Conservation (phyloP, 768 basidiomycete species). For the Galerina sulciceps region DNA sequence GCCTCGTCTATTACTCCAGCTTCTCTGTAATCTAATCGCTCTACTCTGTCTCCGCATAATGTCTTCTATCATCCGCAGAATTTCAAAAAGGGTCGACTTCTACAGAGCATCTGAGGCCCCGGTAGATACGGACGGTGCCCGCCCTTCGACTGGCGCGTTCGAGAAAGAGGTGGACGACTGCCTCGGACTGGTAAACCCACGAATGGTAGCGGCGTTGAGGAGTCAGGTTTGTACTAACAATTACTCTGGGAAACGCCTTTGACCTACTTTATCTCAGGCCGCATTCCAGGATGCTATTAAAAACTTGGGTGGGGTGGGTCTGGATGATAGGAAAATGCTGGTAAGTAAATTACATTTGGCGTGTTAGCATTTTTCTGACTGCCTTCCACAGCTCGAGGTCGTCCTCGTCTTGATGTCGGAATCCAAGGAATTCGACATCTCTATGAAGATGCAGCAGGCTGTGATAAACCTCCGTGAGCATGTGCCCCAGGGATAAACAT, state of each 20-base stretch:
- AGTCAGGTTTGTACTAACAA: background rate
- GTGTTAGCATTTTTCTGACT: background rate
- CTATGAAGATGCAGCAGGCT: constrained; percentile 47
- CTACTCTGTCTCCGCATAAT: constrained; percentile 19
- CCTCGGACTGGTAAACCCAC: constrained; percentile 25
- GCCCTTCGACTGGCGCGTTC: constrained; percentile 19
- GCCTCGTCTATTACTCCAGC: background rate
- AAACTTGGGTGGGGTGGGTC: constrained; percentile 40
- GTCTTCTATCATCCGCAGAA: constrained; percentile 22
- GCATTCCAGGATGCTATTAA: constrained; percentile 47
- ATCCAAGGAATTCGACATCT: constrained; percentile 33
- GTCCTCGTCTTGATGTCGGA: constrained; percentile 63
- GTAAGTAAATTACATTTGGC: constrained; percentile 40
- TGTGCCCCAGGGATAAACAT: constrained; percentile 3
- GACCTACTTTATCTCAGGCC: background rate
- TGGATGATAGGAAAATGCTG: constrained; percentile 67
- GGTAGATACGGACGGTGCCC: constrained; percentile 39
- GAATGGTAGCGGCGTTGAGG: background rate
- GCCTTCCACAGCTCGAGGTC: constrained; percentile 61
- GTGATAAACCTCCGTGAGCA: constrained; percentile 62
- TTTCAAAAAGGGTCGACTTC: constrained; percentile 30
- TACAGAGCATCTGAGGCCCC: constrained; percentile 27
- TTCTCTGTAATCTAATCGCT: constrained; percentile 5
- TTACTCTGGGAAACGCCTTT: background rate
- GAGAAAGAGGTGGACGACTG: constrained; percentile 32